Conservation (phyloP, 164 flowering plant genomes). For the Vitis rotundifolia region DNA sequence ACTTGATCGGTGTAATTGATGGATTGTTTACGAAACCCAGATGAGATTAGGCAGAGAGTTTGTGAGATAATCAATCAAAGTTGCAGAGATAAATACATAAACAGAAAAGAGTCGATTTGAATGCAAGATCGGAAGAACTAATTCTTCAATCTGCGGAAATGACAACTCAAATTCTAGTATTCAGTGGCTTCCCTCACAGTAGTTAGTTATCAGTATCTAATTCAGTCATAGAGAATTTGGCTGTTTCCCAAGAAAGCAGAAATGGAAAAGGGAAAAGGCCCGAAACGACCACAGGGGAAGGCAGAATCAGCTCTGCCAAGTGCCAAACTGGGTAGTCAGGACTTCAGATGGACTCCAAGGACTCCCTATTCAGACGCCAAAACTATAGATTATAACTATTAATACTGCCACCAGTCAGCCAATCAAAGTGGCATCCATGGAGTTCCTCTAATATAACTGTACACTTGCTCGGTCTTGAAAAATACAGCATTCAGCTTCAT, state of each 20-base stretch:
- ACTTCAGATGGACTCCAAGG: constrained; percentile 12
- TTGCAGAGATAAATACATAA: too few relatives aligned
- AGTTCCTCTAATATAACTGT: constrained; percentile 20
- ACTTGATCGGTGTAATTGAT: too few relatives aligned
- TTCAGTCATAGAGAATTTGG: neutral
- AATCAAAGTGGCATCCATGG: neutral
- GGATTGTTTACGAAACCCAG: too few relatives aligned
- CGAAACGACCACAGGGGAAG: constrained; percentile 52
- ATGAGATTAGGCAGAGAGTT: too few relatives aligned
- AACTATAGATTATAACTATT: constrained; percentile 2
- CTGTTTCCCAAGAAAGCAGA: neutral
- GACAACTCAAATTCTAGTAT: too few relatives aligned
- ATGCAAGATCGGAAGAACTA: too few relatives aligned
- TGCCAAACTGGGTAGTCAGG: constrained; percentile 55
- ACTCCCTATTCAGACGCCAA: constrained; percentile 3
- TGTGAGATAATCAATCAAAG: too few relatives aligned
- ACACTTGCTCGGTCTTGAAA: constrained; percentile 29
- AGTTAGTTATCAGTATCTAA: neutral
- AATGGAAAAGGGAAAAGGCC: constrained; percentile 5
- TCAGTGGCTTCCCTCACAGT: too few relatives aligned
- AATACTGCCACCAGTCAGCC: constrained; percentile 11
- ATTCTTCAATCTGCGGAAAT: too few relatives aligned
- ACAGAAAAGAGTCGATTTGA: too few relatives aligned
- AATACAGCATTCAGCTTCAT: constrained; percentile 12
- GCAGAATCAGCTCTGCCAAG: constrained; percentile 11